These are phyloP conservation scores for Sphenostylis stenocarpa DNA, from an alignment of 306 rosid species.

Conservation along the genomic window DNA sequence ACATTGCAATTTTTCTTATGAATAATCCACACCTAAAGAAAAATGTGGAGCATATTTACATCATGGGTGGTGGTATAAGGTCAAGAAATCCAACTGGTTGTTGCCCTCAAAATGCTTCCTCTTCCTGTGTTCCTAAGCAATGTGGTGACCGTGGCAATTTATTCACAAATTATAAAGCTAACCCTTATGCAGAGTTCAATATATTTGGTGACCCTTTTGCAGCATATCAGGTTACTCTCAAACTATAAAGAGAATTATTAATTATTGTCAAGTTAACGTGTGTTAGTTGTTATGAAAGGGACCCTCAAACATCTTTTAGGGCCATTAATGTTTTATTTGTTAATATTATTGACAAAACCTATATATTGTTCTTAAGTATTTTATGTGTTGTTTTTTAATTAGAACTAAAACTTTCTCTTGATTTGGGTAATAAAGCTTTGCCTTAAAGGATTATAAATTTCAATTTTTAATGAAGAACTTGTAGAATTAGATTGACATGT, in stretches of 20 bases:
- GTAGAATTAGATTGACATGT: not conserved
- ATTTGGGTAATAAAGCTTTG: not conserved
- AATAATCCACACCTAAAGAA: slow-evolving; percentile 70
- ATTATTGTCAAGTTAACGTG: not conserved
- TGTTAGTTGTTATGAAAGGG: not conserved
- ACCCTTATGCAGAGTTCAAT: slow-evolving; percentile 94
- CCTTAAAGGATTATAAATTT: not conserved
- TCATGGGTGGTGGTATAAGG: slow-evolving; percentile 90
- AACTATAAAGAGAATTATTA: not conserved
- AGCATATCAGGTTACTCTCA: slow-evolving; percentile 68
- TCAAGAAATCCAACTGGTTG: slow-evolving; percentile 79
- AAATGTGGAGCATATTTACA: slow-evolving; percentile 73
- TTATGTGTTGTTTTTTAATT: not conserved
- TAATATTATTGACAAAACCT: not conserved
- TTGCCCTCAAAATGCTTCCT: slow-evolving; percentile 55
- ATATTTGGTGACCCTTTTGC: slow-evolving; percentile 95
- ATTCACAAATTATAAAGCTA: slow-evolving; percentile 59
- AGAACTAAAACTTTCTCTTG: not conserved
- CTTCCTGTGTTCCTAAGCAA: slow-evolving; percentile 59
- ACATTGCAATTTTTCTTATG: slow-evolving; percentile 79
- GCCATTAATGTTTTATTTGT: not conserved
- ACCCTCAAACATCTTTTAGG: not conserved
- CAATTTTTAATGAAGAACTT: too few relatives aligned
- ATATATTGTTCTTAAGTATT: not conserved
- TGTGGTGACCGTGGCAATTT: slow-evolving; percentile 84